phyloP scores from a whole-genome alignment of 148 eudicot genomes.

The Limonium bicolor region DNA sequence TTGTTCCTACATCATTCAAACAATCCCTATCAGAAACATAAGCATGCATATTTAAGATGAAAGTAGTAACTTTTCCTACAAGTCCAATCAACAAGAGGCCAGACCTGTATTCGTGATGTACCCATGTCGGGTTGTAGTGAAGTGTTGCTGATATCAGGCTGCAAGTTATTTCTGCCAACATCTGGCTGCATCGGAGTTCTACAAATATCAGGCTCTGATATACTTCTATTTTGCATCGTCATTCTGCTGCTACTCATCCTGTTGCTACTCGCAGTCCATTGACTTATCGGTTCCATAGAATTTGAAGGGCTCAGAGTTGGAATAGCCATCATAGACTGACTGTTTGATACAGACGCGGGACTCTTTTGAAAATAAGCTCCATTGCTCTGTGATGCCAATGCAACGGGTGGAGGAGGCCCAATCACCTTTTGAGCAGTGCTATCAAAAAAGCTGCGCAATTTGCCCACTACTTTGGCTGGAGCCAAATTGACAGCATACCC shows the following conservation, averaged over 20 bases:
- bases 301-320: slow-evolving; percentile 66
- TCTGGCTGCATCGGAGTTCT: slow-evolving; percentile 66
- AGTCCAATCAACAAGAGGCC: not conserved
- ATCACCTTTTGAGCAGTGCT: slow-evolving; percentile 88
- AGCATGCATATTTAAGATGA: not conserved
- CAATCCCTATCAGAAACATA: not conserved
- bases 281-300: slow-evolving; percentile 67
- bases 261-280: slow-evolving; percentile 44
- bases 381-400: slow-evolving; percentile 27
- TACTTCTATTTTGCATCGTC: slow-evolving; percentile 64
- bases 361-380: slow-evolving; percentile 23
- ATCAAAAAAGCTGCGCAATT: slow-evolving; percentile 70
- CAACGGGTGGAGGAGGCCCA: slow-evolving; percentile 79
- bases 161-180: slow-evolving; percentile 83
- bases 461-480: slow-evolving; percentile 71
- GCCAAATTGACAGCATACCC: slow-evolving; percentile 84
- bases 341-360: slow-evolving; percentile 47
- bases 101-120: slow-evolving; percentile 5
- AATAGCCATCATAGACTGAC: slow-evolving; percentile 71
- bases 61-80: no score
- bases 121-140: no score
- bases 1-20: slow-evolving; percentile 25
- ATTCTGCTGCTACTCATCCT: slow-evolving; percentile 37
- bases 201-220: slow-evolving; percentile 83
- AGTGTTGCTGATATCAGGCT: slow-evolving; percentile 72